These are phyloP conservation scores for Pythium grandisporangium DNA, from an alignment of 352 stramenopile genomes.

Conservation along the genomic window DNA sequence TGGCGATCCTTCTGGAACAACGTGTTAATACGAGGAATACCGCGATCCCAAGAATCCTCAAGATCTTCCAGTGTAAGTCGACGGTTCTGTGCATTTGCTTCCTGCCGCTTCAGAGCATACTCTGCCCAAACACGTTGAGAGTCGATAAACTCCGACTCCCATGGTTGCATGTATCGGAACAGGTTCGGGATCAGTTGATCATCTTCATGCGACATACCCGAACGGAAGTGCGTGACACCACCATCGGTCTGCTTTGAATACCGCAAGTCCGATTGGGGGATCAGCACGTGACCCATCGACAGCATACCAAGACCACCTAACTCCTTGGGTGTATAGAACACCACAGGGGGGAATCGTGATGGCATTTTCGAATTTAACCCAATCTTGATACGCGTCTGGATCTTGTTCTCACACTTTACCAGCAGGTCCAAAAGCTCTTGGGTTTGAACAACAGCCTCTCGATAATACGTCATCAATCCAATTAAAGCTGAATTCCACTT, in stretches of 20 bases:
- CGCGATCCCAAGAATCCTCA: slow-evolving; percentile 99
- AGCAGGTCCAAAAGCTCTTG: slow-evolving; percentile 99
- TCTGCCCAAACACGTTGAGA: slow-evolving; percentile 99
- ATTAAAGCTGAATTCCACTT: slow-evolving; percentile 97
- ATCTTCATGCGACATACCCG: slow-evolving; percentile 95
- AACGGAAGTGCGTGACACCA: slow-evolving; percentile 99
- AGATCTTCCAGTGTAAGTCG: slow-evolving; percentile 98
- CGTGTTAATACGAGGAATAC: slow-evolving; percentile 96
- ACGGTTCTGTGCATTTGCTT: slow-evolving; percentile 98
- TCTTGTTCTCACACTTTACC: slow-evolving; percentile 99
- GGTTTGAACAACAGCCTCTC: slow-evolving; percentile 98
- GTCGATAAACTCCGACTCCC: slow-evolving; percentile 99
- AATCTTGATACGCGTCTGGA: slow-evolving; percentile 99
- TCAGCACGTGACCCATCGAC: slow-evolving; percentile 99
- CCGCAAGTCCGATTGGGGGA: slow-evolving; percentile 97
- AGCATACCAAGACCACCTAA: slow-evolving; percentile 99
- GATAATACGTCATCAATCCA: slow-evolving; percentile 99
- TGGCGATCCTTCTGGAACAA: slow-evolving; percentile 98
- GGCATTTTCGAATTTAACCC: slow-evolving; percentile 99
- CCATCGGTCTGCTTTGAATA: slow-evolving; percentile 99
- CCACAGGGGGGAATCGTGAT: slow-evolving; percentile 97
- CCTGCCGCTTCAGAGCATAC: slow-evolving; percentile 98
- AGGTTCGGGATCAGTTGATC: slow-evolving; percentile 99
- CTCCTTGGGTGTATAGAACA: slow-evolving; percentile 99
- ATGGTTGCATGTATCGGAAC: slow-evolving; percentile 98